Evolutionary conservation across 306 rosid genomes (phyloP), one percentile per base, ranked within the genome.

Genomic region (Malus fusca): DNA sequence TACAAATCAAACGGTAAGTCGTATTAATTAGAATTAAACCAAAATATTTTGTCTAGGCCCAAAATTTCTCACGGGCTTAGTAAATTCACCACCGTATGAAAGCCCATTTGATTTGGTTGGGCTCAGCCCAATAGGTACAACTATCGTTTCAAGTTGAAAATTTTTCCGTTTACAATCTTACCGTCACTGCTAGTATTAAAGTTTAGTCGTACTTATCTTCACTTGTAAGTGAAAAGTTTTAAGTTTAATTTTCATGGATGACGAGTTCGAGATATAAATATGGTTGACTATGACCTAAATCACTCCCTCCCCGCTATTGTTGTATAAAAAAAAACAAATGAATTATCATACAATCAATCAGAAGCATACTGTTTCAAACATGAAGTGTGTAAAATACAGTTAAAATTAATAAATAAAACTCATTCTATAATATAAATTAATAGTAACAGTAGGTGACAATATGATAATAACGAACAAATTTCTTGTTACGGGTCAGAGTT

Each of bases 151-250:
- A 0, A 0, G 8, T 35, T 7, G 8, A 35, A 35, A 35, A 35
- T 1, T 1, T 35, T 35, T 35, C 10, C 10, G 2, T 37, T 37
- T 1, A 37, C 42, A 37, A 37, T 37, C 42, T 6, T 37, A 37
- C 42, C 0, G 0, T 2, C 21, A 51, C 1, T 17, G 9, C 3
- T 5, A 17, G 6, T 8, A 2, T 1, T 5, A 17, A 17, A 17
- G 8, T 17, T 51, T 18, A 2, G 21, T 51, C 0, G 0, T 5
- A 6, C 0, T 5, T 0, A 8, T 0, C 12, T 42, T 9, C 8
- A 5, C 0, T 51, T 51, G 0, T 51, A 51, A 51, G 0, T 51
- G 0, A 1, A 51, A 15, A 15, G 0, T 15, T 0, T 51, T 1
- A 17, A 5, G 0, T 51, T 44, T 51, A 51, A 51, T 13, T 51